Percentiles rank a stretch among this genome's conserved stretches.
phyloP scores from a whole-genome alignment of 352 stramenopile genomes.

The Phytophthora aleatoria region DNA sequence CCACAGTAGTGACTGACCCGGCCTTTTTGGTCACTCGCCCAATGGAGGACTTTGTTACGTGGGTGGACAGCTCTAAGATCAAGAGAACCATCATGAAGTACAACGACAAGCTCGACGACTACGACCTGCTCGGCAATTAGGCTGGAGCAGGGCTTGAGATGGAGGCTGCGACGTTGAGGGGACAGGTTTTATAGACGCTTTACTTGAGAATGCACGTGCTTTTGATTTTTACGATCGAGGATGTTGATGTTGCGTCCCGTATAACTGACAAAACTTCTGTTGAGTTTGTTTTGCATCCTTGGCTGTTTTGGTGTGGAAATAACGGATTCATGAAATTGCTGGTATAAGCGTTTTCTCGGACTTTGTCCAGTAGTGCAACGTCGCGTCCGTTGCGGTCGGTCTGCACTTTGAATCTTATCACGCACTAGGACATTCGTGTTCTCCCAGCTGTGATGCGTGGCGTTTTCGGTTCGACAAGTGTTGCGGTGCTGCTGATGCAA shows the following conservation, averaged over 20 bases:
- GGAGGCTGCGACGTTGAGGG: neutral
- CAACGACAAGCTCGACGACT: slow-evolving; percentile 99
- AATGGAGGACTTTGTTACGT: slow-evolving; percentile 99
- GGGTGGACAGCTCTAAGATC: slow-evolving; percentile 98
- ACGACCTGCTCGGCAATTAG: slow-evolving; percentile 97
- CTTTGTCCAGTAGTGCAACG: too few relatives aligned
- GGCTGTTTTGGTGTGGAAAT: slow-evolving; percentile 12
- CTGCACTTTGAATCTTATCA: neutral
- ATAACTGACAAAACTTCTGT: neutral
- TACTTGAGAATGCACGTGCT: slow-evolving; percentile 18
- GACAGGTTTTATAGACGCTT: slow-evolving; percentile 16
- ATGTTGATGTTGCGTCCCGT: slow-evolving; percentile 2
- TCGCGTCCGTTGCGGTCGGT: neutral
- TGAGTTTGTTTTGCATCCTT: neutral
- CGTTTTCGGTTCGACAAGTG: slow-evolving; percentile 15
- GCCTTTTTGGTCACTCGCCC: slow-evolving; percentile 97
- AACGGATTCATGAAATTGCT: neutral
- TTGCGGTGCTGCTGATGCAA: slow-evolving; percentile 23
- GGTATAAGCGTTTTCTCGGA: too few relatives aligned
- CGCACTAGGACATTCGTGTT: too few relatives aligned
- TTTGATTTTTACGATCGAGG: slow-evolving; percentile 6
- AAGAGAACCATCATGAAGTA: slow-evolving; percentile 98
- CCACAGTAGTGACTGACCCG: slow-evolving; percentile 94
- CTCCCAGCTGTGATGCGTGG: slow-evolving; percentile 11
- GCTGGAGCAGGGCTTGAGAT: neutral